Base-by-base conservation (phyloP, 352 stramenopile genomes). In the Phytophthora citricola region DNA sequence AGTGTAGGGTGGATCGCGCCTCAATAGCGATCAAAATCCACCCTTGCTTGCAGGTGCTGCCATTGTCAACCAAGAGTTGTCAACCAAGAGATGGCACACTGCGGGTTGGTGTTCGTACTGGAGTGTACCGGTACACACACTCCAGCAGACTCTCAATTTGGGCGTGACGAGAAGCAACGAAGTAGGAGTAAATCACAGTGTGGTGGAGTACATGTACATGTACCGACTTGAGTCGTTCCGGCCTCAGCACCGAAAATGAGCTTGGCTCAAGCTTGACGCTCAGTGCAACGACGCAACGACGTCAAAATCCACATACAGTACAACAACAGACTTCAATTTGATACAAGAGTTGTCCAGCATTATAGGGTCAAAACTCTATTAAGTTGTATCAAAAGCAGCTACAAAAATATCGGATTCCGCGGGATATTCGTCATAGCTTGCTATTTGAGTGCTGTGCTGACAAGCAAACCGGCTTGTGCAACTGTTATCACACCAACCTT, bases 21-120 rank as follows among this genome's bases (percentile, higher is more conserved):
- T 29, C 38, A 47, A 45, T 40, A 46, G 15, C 34, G 50, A 58
- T 46, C 22, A 36, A 58, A 58, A 58, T 58, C 50, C 50, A 47
- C 50, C n/a, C 10, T 15, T 26, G 17, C 40, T 10, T 29, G 11
- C 24, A 24, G 14, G 14, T n/a, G 31, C 31, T 36, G 31, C 31
- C 31, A 36, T 14, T 36, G 31, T 36, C 31, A 36, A 12, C 9
- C 9, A 36, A 20, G 17, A 20, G 17, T 20, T 20, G 17, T 20
- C 17, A 20, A 20, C 1, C 17, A 20, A 34, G 31, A 36, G 31
- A 36, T 36, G 31, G 31, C 31, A 4, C 29, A 32, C 29, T 32
- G 9, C 29, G 29, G 9, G 9, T 34, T 36, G 31, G 31, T 36
- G 8, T 36, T 36, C 31, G 31, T 14, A 36, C 31, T 36, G 2